Percentiles rank a stretch among this genome's conserved stretches.
These are phyloP conservation scores for Tolypocladium tropicale DNA, from an alignment of 2,329 filamentous ascomycete genomes.

Conservation along the genomic window DNA sequence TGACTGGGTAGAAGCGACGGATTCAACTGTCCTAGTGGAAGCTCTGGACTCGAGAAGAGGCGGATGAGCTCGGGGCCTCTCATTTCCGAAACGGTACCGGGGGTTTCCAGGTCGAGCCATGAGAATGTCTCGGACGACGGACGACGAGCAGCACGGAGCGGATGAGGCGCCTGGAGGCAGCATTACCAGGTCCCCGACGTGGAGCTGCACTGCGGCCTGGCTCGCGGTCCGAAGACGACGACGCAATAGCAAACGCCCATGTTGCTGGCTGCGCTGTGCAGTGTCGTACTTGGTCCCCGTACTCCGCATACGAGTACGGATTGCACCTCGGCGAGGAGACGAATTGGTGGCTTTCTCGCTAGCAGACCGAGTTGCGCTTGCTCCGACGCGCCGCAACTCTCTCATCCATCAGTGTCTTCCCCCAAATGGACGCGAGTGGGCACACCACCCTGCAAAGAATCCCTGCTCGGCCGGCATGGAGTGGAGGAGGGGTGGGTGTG, in stretches of 20 bases:
- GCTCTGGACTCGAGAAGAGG: not conserved
- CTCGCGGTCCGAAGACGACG: not conserved
- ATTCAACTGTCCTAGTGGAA: not conserved
- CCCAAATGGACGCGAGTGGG: not conserved
- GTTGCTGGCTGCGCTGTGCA: not conserved
- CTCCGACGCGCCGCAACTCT: not conserved
- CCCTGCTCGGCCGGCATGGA: not conserved
- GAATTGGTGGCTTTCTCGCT: constrained; percentile 1
- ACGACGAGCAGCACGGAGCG: not conserved
- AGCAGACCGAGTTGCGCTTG: constrained; percentile 1
- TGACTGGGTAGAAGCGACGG: not conserved
- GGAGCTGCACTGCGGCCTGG: not conserved
- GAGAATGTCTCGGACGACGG: constrained; percentile 8
- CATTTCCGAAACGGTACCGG: constrained; percentile 3
- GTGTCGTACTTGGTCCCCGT: no score
- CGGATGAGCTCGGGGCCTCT: not conserved
- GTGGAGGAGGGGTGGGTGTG: not conserved
- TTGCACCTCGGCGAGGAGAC: not conserved
- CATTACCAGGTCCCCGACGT: not conserved
- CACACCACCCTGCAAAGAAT: not conserved
- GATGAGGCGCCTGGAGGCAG: not conserved
- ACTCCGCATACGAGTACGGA: not conserved
- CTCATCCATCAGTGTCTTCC: not conserved
- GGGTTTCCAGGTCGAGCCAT: constrained; percentile 3
- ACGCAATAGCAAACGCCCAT: not conserved